Conservation (phyloP, 2,329 filamentous ascomycete species). For the Neofusicoccum sp. region DNA sequence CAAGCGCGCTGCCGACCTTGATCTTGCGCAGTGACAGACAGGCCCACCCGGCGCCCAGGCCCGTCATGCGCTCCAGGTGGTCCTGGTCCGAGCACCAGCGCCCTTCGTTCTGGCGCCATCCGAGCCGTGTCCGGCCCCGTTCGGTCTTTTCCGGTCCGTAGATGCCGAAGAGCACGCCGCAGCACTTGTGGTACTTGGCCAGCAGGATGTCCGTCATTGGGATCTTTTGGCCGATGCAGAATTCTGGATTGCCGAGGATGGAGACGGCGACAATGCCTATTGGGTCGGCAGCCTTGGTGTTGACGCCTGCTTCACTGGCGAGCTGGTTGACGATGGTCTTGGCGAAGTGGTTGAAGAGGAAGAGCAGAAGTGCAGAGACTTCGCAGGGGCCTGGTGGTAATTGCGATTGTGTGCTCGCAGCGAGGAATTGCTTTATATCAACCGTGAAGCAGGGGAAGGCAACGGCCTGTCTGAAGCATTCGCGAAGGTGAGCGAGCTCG, state of each 20-base stretch:
- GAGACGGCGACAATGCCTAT: slow-evolving; percentile 64
- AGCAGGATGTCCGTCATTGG: slow-evolving; percentile 80
- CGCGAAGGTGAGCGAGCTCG: slow-evolving; percentile 29
- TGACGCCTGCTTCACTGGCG: slow-evolving; percentile 38
- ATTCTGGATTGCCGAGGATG: not conserved
- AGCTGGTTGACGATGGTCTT: slow-evolving; percentile 69
- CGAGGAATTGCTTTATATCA: slow-evolving; percentile 33
- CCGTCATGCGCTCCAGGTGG: slow-evolving; percentile 82
- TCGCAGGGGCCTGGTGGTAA: slow-evolving; percentile 7
- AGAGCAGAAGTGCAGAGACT: slow-evolving; percentile 49
- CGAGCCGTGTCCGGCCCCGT: slow-evolving; percentile 31
- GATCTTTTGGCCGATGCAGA: slow-evolving; percentile 42
- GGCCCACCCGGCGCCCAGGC: slow-evolving; percentile 79
- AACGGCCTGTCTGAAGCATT: slow-evolving; percentile 8
- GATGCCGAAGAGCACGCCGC: slow-evolving; percentile 83
- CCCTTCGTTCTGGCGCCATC: slow-evolving; percentile 32
- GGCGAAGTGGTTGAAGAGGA: slow-evolving; percentile 72
- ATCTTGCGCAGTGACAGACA: slow-evolving; percentile 74
- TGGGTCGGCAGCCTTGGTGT: slow-evolving; percentile 61
- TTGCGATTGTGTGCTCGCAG: not conserved
- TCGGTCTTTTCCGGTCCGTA: slow-evolving; percentile 70
- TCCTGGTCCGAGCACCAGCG: slow-evolving; percentile 64
- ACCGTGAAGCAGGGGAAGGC: slow-evolving; percentile 21
- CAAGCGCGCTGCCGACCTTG: slow-evolving; percentile 50
- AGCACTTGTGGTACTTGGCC: slow-evolving; percentile 77